Base-by-base conservation (phyloP, 192 early-diverging fungal genomes). In the Coemansia sp. region DNA sequence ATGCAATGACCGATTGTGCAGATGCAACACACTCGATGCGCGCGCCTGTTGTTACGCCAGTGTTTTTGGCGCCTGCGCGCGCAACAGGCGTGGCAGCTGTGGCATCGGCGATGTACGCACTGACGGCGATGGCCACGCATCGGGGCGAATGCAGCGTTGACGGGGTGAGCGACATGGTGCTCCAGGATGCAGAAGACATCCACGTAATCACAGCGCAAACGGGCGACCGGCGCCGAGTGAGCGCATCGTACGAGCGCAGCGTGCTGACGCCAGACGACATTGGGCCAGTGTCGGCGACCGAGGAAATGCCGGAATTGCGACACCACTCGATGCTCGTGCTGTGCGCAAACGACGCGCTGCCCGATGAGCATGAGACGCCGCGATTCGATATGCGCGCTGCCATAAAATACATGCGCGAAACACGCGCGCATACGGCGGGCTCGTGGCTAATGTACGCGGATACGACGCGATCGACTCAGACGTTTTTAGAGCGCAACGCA, bases 401-500 rank as follows among this genome's bases (percentile, higher is more conserved):
- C 25, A 84, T 86, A 50, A 48, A 71, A 5, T 63, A 83, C 54
- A 75, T 92, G 59, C 60, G 62, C 14, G 66, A 81, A 29, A 60
- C 65, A 8, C 75, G 85, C 65, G 66, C 74, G 0, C 71, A 77
- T 12, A 67, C 81, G 10, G 87, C 89, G 41, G 97, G 97, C 19
- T 86, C 87, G 19, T 81, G 69, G 41, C 58, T 99, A 2, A 63
- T 96, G 67, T 97, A 93, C 69, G 86, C 88, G 1, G 81, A 91
- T 52, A 87, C 90, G 0, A 83, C 92, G 1, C 83, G 83, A 7
- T 95, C 93, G 12, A 99, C 97, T 1, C 97, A 99, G 75, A 96
- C 95, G 8, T 83, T 97, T 32, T 69, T 99, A 27, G 97, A 97
- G 65, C 93, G 89, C 84, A 96, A 98, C 73, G 76, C 85, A 37